Base-by-base conservation (phyloP, 2,329 filamentous ascomycete genomes). In the Trichocomaceae sp. region DNA sequence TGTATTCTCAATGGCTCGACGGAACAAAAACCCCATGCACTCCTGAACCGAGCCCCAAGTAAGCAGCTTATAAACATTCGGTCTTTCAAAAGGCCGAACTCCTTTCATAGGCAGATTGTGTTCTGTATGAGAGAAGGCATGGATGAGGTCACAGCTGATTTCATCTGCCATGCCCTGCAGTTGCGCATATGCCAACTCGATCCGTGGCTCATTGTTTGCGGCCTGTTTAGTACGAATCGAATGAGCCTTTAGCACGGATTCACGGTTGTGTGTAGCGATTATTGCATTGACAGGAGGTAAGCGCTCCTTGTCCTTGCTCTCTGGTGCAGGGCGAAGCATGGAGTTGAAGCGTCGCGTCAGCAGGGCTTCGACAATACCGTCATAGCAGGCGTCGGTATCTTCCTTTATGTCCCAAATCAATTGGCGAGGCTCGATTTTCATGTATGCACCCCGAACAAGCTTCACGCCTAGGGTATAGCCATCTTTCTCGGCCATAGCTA, bases 91-190 rank as follows among this genome's bases (percentile, higher is more conserved):
- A 9, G 66, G 57, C 65, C 70, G 54, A 46, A 59, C 57, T 23
- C 59, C 59, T 22, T 19, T 8, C 0, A 22, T 8, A 20, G 42
- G 5, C 23, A 19, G 9, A 7, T 47, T 47, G 3, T 47, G 19
- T 13, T 57, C 52, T 2, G 39, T 35, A 47, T 53, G 17, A 62
- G 63, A 64, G 63, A 64, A 70, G 59, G 62, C 72, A 55, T 80
- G 72, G 15, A 83, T 71, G 1, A 84, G 68, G 37, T 77, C 75
- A 60, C 80, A 79, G 55, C 86, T 90, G 51, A 97, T 84, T 67
- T 96, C 91, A 63, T 97, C 92, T 1, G 92, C 92, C 92, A 97
- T 97, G 41, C 92, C 91, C 75, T 92, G 87, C 1, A 96, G 81
- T 73, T 96, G 91, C 2, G 87, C 87, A 69, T 89, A 90, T 35